Percentiles rank a stretch among this genome's conserved stretches.
Conservation (phyloP, 164 flowering plant genomes). For the Annona cherimola region DNA sequence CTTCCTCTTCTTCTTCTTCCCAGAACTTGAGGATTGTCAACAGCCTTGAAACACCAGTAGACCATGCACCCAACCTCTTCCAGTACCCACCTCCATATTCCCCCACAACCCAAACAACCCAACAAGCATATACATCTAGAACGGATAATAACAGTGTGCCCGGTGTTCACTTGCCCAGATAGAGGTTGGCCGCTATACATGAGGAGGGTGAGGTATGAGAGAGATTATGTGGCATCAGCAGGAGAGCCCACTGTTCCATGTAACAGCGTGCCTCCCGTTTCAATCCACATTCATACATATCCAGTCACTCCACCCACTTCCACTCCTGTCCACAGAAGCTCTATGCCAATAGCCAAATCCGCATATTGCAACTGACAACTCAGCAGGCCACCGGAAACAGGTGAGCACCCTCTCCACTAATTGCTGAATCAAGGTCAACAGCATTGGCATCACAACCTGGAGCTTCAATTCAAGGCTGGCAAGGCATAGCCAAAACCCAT, state of each 20-base stretch:
- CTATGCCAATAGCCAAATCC: conserved; percentile 13
- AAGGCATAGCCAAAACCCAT: conserved; percentile 90
- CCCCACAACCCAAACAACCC: too few relatives aligned
- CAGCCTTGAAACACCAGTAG: conserved; percentile 36
- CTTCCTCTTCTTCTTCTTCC: conserved; percentile 43
- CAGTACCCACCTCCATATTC: conserved; percentile 26
- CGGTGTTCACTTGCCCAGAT: too few relatives aligned
- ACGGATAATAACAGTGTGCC: too few relatives aligned
- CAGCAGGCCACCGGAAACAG: conserved; percentile 61
- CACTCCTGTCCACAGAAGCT: conserved; percentile 2
- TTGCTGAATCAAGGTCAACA: conserved; percentile 28
- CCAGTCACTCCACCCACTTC: conserved; percentile 33
- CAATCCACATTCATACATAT: too few relatives aligned
- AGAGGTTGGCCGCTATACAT: too few relatives aligned
- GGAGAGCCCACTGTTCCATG: too few relatives aligned
- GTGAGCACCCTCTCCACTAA: conserved; percentile 60
- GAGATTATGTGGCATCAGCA: too few relatives aligned
- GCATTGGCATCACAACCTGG: conserved; percentile 48
- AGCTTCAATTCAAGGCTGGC: conserved; percentile 82
- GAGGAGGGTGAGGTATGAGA: too few relatives aligned
- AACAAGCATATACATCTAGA: too few relatives aligned
- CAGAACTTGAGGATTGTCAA: conserved; percentile 33
- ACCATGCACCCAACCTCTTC: conserved; percentile 35
- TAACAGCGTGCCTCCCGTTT: too few relatives aligned
- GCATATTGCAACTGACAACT: conserved; percentile 66